Base-by-base conservation (phyloP, 1,284 basidiomycete genomes). In the Ceratobasidium papillatum region DNA sequence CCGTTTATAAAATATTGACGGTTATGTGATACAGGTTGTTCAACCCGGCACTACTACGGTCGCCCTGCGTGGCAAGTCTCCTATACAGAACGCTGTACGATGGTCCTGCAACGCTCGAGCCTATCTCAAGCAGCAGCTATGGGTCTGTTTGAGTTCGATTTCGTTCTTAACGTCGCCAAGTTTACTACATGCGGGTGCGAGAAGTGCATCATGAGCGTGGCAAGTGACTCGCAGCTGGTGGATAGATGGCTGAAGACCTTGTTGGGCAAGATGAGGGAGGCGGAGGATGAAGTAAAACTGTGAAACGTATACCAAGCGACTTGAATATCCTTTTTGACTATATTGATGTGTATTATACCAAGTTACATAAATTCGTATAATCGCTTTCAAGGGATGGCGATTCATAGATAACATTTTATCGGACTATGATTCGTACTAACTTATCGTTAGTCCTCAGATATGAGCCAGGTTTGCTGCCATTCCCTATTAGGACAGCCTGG, bases 231-330 rank as follows among this genome's bases (percentile, higher is more conserved):
- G 3, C 69, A 72, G 25, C 56, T 72, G n/a, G 69, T 72, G 58
- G 69, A 72, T n/a, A 47, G 69, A 30, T 72, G 69, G 69, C 27
- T 72, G 25, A 72, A 72, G 47, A 72, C 69, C 17, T n/a, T 72
- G 30, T 25, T 72, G 52, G 58, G 49, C 2, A 72, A 72, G 45
- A 72, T 72, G 69, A 72, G 30, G 27, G 69, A 72, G 45, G 69
- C 69, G 3, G 69, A 72, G 36, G 69, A 72, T 25, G 32, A 51
- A 19, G 69, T 72, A 36, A 72, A 43, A 30, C 56, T 72, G n/a
- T 72, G 56, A 61, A 62, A 17, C 22, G 25, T 62, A 52, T 72
- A 72, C 58, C 69, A 72, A 27, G 25, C 12, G 8, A 27, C 12
- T 47, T 22, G 45, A n/a, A 62, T 62, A 72, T 72, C 58, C 27